Conservation (phyloP, 2,329 filamentous ascomycete genomes). For the Fusarium tuaranense region DNA sequence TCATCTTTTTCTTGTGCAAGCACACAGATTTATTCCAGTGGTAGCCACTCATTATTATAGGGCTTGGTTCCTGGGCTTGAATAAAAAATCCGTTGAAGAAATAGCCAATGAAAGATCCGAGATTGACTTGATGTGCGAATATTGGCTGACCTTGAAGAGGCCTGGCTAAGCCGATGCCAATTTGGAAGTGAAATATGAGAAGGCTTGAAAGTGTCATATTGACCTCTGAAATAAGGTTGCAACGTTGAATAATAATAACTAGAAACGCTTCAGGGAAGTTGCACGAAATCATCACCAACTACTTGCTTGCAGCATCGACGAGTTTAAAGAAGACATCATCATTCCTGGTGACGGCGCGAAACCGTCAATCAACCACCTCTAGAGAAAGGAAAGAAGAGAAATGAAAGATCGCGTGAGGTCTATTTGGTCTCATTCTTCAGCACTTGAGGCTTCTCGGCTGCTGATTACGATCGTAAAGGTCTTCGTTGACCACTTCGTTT, state of each 20-base stretch:
- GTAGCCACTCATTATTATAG: neutral
- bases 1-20: neutral
- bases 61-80: neutral
- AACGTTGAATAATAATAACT: no score
- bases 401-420: neutral
- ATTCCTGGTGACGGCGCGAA: neutral
- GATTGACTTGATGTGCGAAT: neutral
- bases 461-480: neutral
- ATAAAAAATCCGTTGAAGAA: neutral
- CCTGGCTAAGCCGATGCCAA: no score
- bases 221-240: no score
- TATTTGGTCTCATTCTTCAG: neutral
- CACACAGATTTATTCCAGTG: neutral
- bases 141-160: neutral
- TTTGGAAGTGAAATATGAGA: no score
- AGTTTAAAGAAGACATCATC: neutral
- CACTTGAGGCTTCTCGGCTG: neutral
- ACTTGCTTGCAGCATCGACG: neutral
- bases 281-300: neutral
- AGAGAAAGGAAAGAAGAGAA: neutral
- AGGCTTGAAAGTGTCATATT: no score
- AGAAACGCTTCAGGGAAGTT: no score
- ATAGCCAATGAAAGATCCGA: rapidly evolving
- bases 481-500: neutral
- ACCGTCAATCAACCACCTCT: neutral